phyloP scores from a whole-genome alignment of 73 alveolate species.

The Paraurostyla sp. region DNA sequence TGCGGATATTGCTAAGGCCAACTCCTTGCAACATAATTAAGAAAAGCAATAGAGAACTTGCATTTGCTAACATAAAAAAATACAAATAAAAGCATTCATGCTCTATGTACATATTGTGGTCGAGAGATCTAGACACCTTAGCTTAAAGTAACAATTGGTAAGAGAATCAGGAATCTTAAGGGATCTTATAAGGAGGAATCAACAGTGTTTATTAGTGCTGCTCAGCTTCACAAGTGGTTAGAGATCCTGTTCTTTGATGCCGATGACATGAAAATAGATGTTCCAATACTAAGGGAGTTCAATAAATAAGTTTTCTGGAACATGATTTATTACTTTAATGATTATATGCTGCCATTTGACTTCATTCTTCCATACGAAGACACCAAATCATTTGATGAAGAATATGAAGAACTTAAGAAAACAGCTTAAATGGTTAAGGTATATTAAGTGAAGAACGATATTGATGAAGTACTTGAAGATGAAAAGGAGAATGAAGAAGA shows the following conservation, averaged over 20 bases:
- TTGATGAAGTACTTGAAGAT: conserved; percentile 52
- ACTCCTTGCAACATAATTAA: conserved; percentile 6
- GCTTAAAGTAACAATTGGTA: conserved; percentile 36
- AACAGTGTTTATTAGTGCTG: conserved; percentile 38
- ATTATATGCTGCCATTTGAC: conserved; percentile 78
- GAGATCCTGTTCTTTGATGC: conserved; percentile 29
- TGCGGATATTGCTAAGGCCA: conserved; percentile 20
- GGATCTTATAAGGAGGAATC: conserved; percentile 31
- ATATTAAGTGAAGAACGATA: conserved; percentile 16
- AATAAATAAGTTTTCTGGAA: conserved; percentile 76
- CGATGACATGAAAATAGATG: conserved; percentile 24
- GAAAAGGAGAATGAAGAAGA: conserved; percentile 27
- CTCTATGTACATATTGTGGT: conserved; percentile 57
- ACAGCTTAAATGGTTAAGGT: conserved; percentile 34
- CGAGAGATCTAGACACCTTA: conserved; percentile 33
- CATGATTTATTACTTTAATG: conserved; percentile 78
- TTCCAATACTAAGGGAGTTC: background rate
- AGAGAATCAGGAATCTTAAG: conserved; percentile 38
- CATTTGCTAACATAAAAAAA: background rate
- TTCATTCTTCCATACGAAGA: conserved; percentile 84
- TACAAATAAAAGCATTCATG: background rate
- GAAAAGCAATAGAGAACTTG: conserved; percentile 26
- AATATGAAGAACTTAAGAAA: conserved; percentile 39
- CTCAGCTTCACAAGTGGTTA: conserved; percentile 38
- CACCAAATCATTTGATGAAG: conserved; percentile 57